phyloP scores from a whole-genome alignment of 768 basidiomycete genomes.

The Tricholoma furcatifolium region DNA sequence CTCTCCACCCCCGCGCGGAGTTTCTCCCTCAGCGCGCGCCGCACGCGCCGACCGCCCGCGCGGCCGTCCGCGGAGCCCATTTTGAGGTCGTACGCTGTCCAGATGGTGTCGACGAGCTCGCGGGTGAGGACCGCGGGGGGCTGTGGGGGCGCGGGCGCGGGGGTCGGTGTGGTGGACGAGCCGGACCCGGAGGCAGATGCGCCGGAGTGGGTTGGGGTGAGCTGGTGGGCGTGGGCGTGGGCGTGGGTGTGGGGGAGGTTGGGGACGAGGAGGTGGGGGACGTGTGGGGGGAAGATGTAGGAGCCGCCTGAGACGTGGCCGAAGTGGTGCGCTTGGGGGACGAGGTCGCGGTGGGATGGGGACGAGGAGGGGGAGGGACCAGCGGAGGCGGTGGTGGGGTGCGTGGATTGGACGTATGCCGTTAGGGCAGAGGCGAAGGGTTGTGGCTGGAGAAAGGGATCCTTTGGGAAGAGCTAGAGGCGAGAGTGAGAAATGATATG shows the following conservation, averaged over 20 bases:
- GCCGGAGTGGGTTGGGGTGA: conserved; percentile 6
- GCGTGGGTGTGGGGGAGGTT: conserved; percentile 14
- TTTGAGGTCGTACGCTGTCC: conserved; percentile 47
- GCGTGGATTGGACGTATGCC: conserved; percentile 30
- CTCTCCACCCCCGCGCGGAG: conserved; percentile 33
- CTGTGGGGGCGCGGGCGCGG: conserved; percentile 15
- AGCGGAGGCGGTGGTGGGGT: conserved; percentile 19
- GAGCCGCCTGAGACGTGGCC: neutral
- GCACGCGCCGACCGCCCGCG: conserved; percentile 45
- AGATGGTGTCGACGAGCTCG: conserved; percentile 46
- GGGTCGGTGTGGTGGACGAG: neutral
- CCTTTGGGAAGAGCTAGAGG: conserved; percentile 53
- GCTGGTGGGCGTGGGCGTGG: conserved; percentile 13
- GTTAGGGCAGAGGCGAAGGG: conserved; percentile 52
- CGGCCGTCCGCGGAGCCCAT: conserved; percentile 49
- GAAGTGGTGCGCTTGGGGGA: neutral
- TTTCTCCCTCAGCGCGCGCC: conserved; percentile 54
- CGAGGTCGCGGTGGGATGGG: conserved; percentile 8
- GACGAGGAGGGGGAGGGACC: conserved; percentile 7
- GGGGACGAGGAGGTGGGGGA: conserved; percentile 4
- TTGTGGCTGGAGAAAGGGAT: conserved; percentile 74
- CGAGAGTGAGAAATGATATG: neutral
- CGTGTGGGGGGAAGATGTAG: conserved; percentile 1
- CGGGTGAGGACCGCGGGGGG: conserved; percentile 35
- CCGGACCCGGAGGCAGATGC: conserved; percentile 8